Evolutionary conservation across 1,284 basidiomycete genomes (phyloP), one percentile per base, ranked within the genome.

Genomic region (Psilocybe mexicana): DNA sequence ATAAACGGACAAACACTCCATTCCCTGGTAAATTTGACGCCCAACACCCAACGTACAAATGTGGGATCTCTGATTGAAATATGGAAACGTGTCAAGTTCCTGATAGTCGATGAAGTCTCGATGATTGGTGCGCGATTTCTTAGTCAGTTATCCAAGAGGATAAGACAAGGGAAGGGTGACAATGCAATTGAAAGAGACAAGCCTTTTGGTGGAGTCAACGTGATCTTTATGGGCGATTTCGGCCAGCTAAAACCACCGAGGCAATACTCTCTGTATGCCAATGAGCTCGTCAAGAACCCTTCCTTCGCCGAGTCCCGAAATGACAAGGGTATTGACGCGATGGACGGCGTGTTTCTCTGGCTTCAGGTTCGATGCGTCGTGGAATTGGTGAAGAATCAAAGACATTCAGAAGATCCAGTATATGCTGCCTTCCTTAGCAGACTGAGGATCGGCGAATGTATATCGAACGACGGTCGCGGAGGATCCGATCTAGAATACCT

Each of bases 211-310:
- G 61, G 61, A 1, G 42, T 62, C 7, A 60, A 58, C 36, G 43
- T 62, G 2, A 60, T 62, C n/a, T 62, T 62, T 52, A 52, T 52
- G 26, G 61, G 61, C 0, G 57, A 62, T 38, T 60, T 60, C n/a
- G 40, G 28, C 18, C 58, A 60, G 30, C 48, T 62, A n/a, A 54
- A 59, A 28, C 60, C 60, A 1, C 60, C 60, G 1, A 45, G 30
- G 12, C 43, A 59, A 36, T 25, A 43, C 6, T 35, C 54, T 12
- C n/a, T 62, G 18, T 62, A 49, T 43, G 35, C 61, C 2, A 6
- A 56, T 30, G 4, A 45, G 4, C 25, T 62, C 1, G 51, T 59
- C 1, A 43, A 35, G 11, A 54, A 54, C 14, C 61, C 55, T 7
- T 46, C 57, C 4, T 54, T 58, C 43, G 36, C 23, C 0, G 36